A percentile compares a stretch with the other conserved stretches of the same genome.
Conservation (phyloP, 2,329 filamentous ascomycete species). For the Colletotrichum sp. region DNA sequence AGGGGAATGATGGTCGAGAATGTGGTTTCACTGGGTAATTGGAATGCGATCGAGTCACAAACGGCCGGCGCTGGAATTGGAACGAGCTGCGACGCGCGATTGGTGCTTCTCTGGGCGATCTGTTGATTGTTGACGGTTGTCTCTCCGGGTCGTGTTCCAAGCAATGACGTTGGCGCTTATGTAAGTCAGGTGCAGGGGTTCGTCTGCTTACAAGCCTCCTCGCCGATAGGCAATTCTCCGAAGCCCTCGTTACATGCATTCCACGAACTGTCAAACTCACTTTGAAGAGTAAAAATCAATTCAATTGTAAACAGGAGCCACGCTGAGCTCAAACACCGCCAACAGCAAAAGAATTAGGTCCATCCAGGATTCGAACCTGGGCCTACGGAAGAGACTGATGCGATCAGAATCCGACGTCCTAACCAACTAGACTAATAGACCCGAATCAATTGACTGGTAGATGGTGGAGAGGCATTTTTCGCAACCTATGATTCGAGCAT, state of each 20-base stretch:
- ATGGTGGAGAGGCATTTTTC: fast-evolving
- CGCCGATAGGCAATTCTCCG: background rate
- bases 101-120: constrained; percentile 1
- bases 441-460: background rate
- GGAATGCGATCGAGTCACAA: background rate
- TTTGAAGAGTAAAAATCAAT: background rate
- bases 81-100: background rate
- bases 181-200: background rate
- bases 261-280: background rate
- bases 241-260: background rate
- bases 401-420: constrained; percentile 21
- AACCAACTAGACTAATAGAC: constrained; percentile 24
- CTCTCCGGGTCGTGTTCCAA: background rate
- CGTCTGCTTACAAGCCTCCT: background rate
- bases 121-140: constrained; percentile 9
- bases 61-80: background rate
- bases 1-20: background rate
- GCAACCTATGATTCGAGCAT: background rate
- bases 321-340: fast-evolving
- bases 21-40: background rate
- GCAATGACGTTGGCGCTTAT: constrained; percentile 13
- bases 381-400: constrained; percentile 11
- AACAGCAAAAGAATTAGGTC: background rate
- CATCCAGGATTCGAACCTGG: constrained; percentile 22
- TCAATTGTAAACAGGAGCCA: background rate